These are phyloP conservation scores for Wickerhamomyces pijperi DNA, from an alignment of 805 yeast species.

Conservation along the genomic window DNA sequence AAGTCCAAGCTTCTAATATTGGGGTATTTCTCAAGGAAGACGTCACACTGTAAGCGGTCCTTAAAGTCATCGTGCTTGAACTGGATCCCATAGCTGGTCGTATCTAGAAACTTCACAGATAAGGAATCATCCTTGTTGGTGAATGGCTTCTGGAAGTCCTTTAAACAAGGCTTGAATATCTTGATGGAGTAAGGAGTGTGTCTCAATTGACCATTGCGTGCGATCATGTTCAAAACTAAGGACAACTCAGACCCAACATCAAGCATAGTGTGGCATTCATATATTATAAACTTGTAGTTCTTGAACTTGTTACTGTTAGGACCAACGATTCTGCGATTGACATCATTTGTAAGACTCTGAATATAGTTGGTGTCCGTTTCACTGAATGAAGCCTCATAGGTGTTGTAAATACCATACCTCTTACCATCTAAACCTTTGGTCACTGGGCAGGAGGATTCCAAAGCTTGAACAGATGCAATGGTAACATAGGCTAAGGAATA, in stretches of 20 bases:
- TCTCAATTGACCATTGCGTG: background rate
- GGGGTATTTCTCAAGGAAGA: background rate
- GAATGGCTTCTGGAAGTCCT: background rate
- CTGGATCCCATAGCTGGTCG: background rate
- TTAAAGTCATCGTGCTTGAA: background rate
- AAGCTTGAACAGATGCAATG: background rate
- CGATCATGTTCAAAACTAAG: no score
- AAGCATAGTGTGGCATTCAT: background rate
- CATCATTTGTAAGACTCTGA: background rate
- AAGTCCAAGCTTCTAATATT: background rate
- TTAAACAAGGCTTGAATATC: background rate
- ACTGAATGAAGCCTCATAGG: background rate
- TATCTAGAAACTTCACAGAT: background rate
- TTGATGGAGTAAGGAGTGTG: background rate
- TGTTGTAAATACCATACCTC: background rate
- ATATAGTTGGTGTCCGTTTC: background rate
- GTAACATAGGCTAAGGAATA: background rate
- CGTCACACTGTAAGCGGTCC: background rate
- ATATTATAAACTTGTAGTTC: background rate
- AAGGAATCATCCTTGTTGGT: background rate
- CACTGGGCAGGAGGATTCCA: no score
- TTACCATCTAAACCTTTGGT: background rate
- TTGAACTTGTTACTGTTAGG: background rate
- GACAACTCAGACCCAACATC: background rate
- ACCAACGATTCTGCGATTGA: no score